Evolutionary conservation across 352 stramenopile species (phyloP), one percentile per base, ranked within the genome.

Genomic region (Globisporangium nodosum): DNA sequence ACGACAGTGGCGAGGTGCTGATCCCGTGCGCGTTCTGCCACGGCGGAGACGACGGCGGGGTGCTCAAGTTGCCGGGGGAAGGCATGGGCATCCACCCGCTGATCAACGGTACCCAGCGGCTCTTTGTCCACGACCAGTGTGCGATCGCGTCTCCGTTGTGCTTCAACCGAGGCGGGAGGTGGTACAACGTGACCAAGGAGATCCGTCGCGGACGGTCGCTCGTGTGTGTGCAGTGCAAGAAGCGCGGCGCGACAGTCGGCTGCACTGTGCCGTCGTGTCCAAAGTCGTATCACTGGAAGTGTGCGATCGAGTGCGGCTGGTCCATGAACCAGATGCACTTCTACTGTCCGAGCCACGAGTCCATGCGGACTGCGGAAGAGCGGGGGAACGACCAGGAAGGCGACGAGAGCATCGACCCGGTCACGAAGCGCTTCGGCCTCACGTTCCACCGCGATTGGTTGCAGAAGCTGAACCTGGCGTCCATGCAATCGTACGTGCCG

Each of bases 71-170:
- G 6, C 85, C 85, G 55, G 84, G 83, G 27, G 78, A 93, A 12
- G 77, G 67, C 5, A 86, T 95, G 79, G 83, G 85, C 11, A 58
- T 76, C 5, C 67, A 92, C 43, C 81, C 85, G 16, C 63, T 95
- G 9, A 80, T 93, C 45, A 82, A 74, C 40, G 83, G 80, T 2
- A 52, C 60, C 0, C 83, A 93, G 66, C 71, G 85, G 2, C 63
- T 93, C 15, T 95, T 95, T 60, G 85, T 95, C 2, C 85, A 95
- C 40, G 85, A 95, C 52, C 85, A 93, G 49, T 95, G 85, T 46
- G 75, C 85, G 13, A 93, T 95, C 49, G 83, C 83, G 3, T 95
- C 85, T 5, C 85, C 85, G 1, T 57, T 91, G 33, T 92, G 81
- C 58, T 95, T 95, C 61, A 88, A 92, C 43, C 71, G 80, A 45